A percentile compares a stretch with the other conserved stretches of the same genome.
phyloP scores from a whole-genome alignment of 1,139 yeast genomes.

The Candida smagusa region DNA sequence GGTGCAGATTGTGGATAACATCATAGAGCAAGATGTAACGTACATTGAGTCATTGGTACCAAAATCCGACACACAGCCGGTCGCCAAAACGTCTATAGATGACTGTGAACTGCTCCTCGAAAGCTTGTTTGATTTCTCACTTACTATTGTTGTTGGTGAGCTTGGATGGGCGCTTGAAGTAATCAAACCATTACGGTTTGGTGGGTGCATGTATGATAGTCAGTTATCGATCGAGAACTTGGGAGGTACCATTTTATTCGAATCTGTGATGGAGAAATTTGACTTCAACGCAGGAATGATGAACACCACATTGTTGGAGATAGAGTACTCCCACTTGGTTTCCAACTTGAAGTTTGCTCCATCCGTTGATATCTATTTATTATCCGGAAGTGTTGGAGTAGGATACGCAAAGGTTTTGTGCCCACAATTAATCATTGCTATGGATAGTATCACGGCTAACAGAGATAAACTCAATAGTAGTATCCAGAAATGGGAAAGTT shows the following conservation, averaged over 20 bases:
- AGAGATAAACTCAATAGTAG: slow-evolving; percentile 14
- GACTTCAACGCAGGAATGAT: slow-evolving; percentile 13
- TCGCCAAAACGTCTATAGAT: background rate
- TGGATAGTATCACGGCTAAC: slow-evolving; percentile 16
- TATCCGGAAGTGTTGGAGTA: slow-evolving; percentile 20
- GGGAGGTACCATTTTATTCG: slow-evolving; percentile 16
- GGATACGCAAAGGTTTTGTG: slow-evolving; percentile 33
- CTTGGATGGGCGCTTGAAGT: slow-evolving; percentile 12
- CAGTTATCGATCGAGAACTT: slow-evolving; percentile 13
- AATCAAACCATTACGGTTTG: slow-evolving; percentile 15
- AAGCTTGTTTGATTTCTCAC: slow-evolving; percentile 14
- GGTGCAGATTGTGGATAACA: slow-evolving; percentile 7
- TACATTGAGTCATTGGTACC: slow-evolving; percentile 13
- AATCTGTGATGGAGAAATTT: slow-evolving; percentile 21
- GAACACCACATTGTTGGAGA: slow-evolving; percentile 18
- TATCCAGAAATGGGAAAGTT: slow-evolving; percentile 8
- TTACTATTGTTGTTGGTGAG: slow-evolving; percentile 13
- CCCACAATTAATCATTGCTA: slow-evolving; percentile 26
- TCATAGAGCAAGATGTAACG: slow-evolving; percentile 19
- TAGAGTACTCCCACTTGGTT: slow-evolving; percentile 30
- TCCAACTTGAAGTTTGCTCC: slow-evolving; percentile 18
- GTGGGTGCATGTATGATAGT: slow-evolving; percentile 17
- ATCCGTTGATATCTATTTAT: slow-evolving; percentile 15
- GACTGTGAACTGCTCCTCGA: background rate
- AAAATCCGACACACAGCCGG: background rate